Base-by-base conservation (phyloP, 164 flowering plant genomes). In the Magnolia kwangsiensis region DNA sequence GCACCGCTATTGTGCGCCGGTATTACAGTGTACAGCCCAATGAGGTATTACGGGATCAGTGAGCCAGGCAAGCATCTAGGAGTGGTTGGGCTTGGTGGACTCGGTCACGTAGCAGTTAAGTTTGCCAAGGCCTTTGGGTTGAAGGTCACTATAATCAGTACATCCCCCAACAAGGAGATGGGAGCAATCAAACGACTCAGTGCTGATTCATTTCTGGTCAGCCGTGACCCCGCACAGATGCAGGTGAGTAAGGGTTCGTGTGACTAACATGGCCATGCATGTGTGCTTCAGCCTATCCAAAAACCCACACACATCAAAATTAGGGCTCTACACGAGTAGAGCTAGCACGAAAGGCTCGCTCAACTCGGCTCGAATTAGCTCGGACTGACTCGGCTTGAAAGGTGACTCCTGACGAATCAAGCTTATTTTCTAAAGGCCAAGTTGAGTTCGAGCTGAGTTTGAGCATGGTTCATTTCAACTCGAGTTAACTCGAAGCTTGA, bases 111-210 rank as follows among this genome's bases (percentile, higher is more conserved):
- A 16, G 79, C 79, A 16, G 79, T 77, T 10, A 77, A 72, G 79
- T 63, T 77, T 19, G 79, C 71, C 55, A 77, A 80, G 67, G 79
- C 80, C 1, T 77, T 76, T n/a, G 83, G 83, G 23, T 75, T 68
- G 18, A 83, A 75, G 19, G 87, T 87, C 0, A 84, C 90, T 0
- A 86, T 84, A 9, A 79, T 86, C 7, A 85, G 88, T 55, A 84
- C 86, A 19, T 85, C 87, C 0, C 78, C 84, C 0, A 70, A 58
- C 24, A 87, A 87, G 79, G 77, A 83, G 77, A 21, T 71, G 64
- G 90, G 84, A 55, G 88, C 88, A 9, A 16, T 83, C 2, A 72
- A 82, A 24, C 65, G 29, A 51, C 85, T 84, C 20, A 75, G 79
- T 13, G 79, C 79, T 18, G 79, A 77, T 51, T 9, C 51, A 16